phyloP scores from a whole-genome alignment of 768 basidiomycete genomes.

The Gloeopeniophorella convolvens region DNA sequence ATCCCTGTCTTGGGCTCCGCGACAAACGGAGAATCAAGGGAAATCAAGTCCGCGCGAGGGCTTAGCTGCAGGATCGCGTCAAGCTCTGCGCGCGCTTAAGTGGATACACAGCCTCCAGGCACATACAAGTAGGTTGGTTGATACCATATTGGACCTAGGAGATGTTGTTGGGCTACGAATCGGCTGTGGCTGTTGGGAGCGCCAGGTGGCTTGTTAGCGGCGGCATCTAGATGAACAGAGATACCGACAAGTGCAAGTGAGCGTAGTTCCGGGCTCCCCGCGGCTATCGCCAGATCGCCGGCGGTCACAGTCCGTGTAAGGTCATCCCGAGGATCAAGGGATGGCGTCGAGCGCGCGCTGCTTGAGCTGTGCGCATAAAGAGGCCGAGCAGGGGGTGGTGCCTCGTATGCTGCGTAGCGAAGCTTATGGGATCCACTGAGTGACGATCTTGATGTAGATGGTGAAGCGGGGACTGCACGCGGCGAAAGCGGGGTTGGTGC shows the following conservation, averaged over 20 bases:
- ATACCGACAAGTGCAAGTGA: constrained; percentile 15
- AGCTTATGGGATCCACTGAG: constrained; percentile 41
- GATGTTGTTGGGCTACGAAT: constrained; percentile 1
- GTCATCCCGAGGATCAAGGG: constrained; percentile 32
- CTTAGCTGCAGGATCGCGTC: constrained; percentile 23
- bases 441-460: constrained; percentile 24
- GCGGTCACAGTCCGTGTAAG: constrained; percentile 18
- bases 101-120: not conserved
- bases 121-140: not conserved
- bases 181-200: not conserved
- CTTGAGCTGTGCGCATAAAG: constrained; percentile 28
- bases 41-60: constrained; percentile 52
- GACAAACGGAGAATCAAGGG: constrained; percentile 66
- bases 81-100: not conserved
- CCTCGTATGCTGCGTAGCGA: constrained; percentile 65
- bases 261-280: constrained; percentile 20
- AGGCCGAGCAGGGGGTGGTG: constrained; percentile 41
- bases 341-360: constrained; percentile 31
- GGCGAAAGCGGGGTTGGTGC: constrained; percentile 20
- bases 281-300: constrained; percentile 20
- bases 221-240: not conserved
- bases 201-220: not conserved
- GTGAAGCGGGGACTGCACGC: constrained; percentile 15
- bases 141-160: not conserved
- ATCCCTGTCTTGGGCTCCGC: constrained; percentile 32